Evolutionary conservation across 306 rosid species (phyloP).

Genomic region (Arachis stenosperma): DNA sequence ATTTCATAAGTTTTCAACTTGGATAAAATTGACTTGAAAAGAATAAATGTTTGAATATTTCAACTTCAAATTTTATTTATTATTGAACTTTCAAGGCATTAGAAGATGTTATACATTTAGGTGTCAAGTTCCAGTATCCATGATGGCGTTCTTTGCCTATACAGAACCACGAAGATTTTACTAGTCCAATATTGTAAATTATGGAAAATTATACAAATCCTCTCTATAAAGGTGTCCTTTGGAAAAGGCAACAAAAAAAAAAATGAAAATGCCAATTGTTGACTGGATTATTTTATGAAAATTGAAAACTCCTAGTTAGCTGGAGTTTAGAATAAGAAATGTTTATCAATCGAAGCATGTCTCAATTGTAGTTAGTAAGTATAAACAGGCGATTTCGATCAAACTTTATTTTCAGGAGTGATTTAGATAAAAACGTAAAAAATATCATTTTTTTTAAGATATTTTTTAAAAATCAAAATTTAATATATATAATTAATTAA

Average conservation of each 20-base stretch:
- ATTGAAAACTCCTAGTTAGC: neutral
- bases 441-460: no score
- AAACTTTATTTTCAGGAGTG: no score
- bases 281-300: neutral
- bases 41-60: conserved; percentile 10
- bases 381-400: no score
- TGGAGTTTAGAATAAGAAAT: neutral
- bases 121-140: conserved; percentile 20
- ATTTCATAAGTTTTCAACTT: conserved; percentile 23
- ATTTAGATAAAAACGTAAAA: no score
- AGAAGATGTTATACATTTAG: neutral
- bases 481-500: no score
- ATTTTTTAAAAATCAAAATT: no score
- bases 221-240: neutral
- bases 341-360: neutral
- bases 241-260: neutral
- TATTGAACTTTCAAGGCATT: conserved; percentile 1
- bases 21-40: conserved; percentile 41
- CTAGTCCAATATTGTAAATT: neutral
- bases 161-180: neutral
- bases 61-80: neutral
- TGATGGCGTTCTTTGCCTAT: conserved; percentile 7
- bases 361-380: no score
- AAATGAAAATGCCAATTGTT: neutral
- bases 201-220: neutral